phyloP scores from a whole-genome alignment of 2,329 filamentous ascomycete species.

The Neofusicoccum umdonicola region DNA sequence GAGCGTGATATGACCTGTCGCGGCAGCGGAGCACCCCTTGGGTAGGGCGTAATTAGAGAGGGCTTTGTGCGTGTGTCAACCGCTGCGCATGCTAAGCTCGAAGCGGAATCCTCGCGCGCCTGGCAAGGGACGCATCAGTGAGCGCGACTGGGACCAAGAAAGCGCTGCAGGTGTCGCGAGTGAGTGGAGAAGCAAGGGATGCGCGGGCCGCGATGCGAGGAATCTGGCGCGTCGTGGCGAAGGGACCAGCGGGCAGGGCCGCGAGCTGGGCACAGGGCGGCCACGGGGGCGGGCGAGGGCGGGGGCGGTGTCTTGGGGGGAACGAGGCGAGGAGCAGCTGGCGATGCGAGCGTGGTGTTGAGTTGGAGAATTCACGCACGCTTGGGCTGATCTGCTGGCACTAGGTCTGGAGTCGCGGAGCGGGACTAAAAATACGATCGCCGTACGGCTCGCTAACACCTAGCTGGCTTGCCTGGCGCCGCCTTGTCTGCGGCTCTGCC shows the following conservation, averaged over 20 bases:
- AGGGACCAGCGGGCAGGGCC: conserved; percentile 8
- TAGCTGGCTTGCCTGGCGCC: background rate
- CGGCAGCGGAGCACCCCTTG: conserved; percentile 26
- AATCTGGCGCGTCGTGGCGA: conserved; percentile 19
- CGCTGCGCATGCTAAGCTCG: conserved; percentile 39
- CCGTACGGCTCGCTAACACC: background rate
- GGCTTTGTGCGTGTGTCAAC: conserved; percentile 26
- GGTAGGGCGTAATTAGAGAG: conserved; percentile 30
- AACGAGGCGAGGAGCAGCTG: conserved; percentile 12
- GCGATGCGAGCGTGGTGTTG: conserved; percentile 13
- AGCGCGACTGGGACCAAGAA: conserved; percentile 22
- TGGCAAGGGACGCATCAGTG: conserved; percentile 40
- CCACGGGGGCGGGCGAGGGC: conserved; percentile 4
- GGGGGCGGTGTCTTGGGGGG: conserved; percentile 10
- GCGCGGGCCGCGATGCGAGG: conserved; percentile 16
- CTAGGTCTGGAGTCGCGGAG: conserved; percentile 13
- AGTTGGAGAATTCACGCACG: conserved; percentile 9
- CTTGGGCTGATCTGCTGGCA: conserved; percentile 11
- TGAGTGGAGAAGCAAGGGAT: conserved; percentile 23
- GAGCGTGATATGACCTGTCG: conserved; percentile 30
- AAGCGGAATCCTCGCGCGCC: conserved; percentile 38
- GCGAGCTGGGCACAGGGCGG: conserved; percentile 1
- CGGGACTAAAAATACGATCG: conserved; percentile 8
- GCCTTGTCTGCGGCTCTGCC: conserved; percentile 4
- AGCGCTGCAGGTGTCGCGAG: conserved; percentile 24